Percentiles rank a stretch among this genome's conserved stretches.
Evolutionary conservation across 2,329 filamentous ascomycete genomes (phyloP).

Genomic region (Penicillium sp.): DNA sequence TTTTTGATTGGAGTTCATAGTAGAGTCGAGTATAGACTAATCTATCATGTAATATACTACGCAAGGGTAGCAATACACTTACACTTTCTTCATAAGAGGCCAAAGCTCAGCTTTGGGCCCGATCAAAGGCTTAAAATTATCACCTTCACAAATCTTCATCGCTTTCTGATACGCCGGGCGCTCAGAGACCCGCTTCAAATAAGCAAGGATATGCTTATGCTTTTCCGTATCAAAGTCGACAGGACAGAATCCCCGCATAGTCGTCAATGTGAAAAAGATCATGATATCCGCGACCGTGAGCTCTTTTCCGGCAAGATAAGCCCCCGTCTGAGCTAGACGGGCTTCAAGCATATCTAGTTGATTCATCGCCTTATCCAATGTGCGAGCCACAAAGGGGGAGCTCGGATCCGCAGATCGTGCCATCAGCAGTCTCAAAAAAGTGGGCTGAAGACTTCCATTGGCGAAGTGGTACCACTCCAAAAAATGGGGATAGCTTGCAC

Average conservation of each 20-base stretch:
- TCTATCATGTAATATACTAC: background rate
- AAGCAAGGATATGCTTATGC: conserved; percentile 19
- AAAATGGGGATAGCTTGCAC: conserved; percentile 17
- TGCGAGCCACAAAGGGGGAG: conserved; percentile 4
- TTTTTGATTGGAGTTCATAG: background rate
- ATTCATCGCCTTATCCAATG: conserved; percentile 8
- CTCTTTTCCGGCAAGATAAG: conserved; percentile 20
- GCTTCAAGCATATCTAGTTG: conserved; percentile 16
- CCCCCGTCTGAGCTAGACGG: conserved; percentile 17
- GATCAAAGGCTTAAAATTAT: conserved; percentile 21
- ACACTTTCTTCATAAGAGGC: conserved; percentile 8
- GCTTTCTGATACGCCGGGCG: conserved; percentile 22
- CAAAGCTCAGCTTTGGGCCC: conserved; percentile 13
- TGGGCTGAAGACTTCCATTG: conserved; percentile 19
- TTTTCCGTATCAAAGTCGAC: conserved; percentile 17
- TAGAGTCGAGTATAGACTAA: background rate
- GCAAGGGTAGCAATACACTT: background rate
- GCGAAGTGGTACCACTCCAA: conserved; percentile 25
- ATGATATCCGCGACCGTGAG: conserved; percentile 25
- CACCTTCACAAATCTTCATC: conserved; percentile 22
- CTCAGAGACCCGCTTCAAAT: conserved; percentile 20
- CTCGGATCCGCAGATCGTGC: conserved; percentile 3
- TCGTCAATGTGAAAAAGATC: conserved; percentile 19
- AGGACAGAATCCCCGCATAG: conserved; percentile 20
- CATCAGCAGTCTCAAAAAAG: conserved; percentile 15